Base-by-base conservation (phyloP, 331 rosid species). In the Rosa hybrid region DNA sequence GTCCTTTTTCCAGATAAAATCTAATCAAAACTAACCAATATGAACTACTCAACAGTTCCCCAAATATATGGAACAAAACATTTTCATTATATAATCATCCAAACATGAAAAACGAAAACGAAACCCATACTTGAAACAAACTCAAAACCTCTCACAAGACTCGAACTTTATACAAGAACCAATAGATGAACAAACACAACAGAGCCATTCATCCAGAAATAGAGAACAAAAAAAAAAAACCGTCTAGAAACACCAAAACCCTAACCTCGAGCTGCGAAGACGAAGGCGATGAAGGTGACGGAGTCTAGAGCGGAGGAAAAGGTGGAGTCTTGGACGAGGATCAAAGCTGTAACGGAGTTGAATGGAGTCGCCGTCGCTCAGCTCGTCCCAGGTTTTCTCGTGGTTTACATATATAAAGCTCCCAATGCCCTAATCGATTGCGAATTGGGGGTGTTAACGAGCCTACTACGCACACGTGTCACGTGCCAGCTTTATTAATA, bases 341-440 rank as follows among this genome's bases (percentile, higher is more conserved):
- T 77, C 50, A 63, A 77, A 77, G 73, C 38, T 63, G 41, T 20
- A 50, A 8, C 48, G 57, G 71, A 77, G 44, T 77, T 63, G n/a
- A 48, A 13, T 63, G 63, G 63, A 48, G 62, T 46, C 63, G 80
- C 72, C 53, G 80, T 64, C 57, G 59, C 25, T 76, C 49, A 59
- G 80, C 60, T 64, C 62, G 73, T 45, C 74, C 44, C 50, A 10
- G 56, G 45, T n/a, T 48, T 65, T 51, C 2, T 16, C 12, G 42
- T 48, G 63, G 80, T 77, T 64, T 51, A 48, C 80, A 7, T 64
- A 64, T 77, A 77, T 64, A 77, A 77, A 20, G 73, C 63, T 64
- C 46, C 39, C 4, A 48, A 77, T 77, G 80, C 80, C 80, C 80
- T 77, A 77, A 77, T 77, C 62, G 49, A 27, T 64, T 77, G 12